Conservation (phyloP, 768 basidiomycete species). For the Kwoniella bestiolae region DNA sequence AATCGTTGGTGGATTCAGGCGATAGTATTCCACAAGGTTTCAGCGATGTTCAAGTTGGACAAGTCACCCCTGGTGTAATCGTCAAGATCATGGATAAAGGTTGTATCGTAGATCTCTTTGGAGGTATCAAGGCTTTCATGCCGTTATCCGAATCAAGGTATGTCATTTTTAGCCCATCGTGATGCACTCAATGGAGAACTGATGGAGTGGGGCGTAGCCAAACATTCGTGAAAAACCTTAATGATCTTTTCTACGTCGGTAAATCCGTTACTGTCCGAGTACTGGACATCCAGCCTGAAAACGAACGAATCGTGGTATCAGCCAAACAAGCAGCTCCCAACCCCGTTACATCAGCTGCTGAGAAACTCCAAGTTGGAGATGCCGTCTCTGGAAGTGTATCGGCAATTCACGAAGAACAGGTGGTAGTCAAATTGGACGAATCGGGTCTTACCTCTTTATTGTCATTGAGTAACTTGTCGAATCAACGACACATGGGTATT, state of each 20-base stretch:
- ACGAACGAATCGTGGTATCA: conserved; percentile 75
- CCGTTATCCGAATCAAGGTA: conserved; percentile 82
- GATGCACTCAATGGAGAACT: neutral
- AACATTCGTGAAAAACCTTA: conserved; percentile 59
- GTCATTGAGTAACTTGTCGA: conserved; percentile 86
- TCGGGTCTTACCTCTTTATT: conserved; percentile 75
- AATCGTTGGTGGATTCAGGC: conserved; percentile 78
- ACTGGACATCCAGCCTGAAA: conserved; percentile 66
- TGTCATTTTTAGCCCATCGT: neutral
- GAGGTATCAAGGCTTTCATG: conserved; percentile 79
- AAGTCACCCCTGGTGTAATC: conserved; percentile 78
- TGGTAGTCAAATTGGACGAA: conserved; percentile 72
- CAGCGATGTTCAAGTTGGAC: conserved; percentile 72
- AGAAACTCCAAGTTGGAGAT: conserved; percentile 51
- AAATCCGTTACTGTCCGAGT: conserved; percentile 85
- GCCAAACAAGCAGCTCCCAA: conserved; percentile 73
- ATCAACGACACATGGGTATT: conserved; percentile 69
- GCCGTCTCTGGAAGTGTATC: conserved; percentile 60
- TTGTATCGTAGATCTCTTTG: conserved; percentile 87
- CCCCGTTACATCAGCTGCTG: conserved; percentile 48
- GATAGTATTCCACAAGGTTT: conserved; percentile 70
- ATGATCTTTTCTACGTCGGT: conserved; percentile 72
- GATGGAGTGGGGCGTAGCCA: conserved; percentile 63
- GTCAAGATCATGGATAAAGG: conserved; percentile 80
- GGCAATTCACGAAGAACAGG: conserved; percentile 84